Conservation (phyloP, 257 asterid genomes). For the Nicotiana undulata region DNA sequence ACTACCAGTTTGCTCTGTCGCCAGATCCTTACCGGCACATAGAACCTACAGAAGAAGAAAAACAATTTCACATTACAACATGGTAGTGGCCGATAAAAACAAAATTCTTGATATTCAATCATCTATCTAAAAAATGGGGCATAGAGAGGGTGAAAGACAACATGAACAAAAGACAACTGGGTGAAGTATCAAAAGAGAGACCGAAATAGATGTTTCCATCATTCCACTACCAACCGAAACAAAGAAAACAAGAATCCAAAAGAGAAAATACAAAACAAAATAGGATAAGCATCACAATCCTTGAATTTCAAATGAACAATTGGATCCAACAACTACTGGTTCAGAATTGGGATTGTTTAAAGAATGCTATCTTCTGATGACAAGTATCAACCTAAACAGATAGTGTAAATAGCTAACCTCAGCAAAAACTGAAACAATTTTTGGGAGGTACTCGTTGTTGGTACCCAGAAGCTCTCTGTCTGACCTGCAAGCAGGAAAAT, state of each 20-base stretch:
- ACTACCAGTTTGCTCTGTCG: slow-evolving; percentile 68
- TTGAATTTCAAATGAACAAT: not conserved
- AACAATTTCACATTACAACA: not conserved
- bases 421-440: slow-evolving; percentile 85
- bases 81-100: not conserved
- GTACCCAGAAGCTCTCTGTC: slow-evolving; percentile 84
- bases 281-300: not conserved
- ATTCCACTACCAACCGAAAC: not conserved
- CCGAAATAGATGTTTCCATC: not conserved
- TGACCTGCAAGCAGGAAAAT: slow-evolving; percentile 43
- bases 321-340: not conserved
- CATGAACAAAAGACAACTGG: no score
- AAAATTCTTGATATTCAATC: not conserved
- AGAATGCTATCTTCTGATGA: not conserved
- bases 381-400: not conserved
- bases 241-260: not conserved
- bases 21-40: slow-evolving; percentile 82
- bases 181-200: not conserved
- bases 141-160: not conserved
- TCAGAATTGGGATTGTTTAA: not conserved
- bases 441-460: slow-evolving; percentile 83
- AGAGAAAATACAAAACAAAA: not conserved
- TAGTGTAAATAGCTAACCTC: slow-evolving; percentile 52
- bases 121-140: not conserved
- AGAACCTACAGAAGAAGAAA: slow-evolving; percentile 43